Evolutionary conservation across 148 eudicot species (phyloP), one percentile per base, ranked within the genome.

Genomic region (Bassia scoparia): DNA sequence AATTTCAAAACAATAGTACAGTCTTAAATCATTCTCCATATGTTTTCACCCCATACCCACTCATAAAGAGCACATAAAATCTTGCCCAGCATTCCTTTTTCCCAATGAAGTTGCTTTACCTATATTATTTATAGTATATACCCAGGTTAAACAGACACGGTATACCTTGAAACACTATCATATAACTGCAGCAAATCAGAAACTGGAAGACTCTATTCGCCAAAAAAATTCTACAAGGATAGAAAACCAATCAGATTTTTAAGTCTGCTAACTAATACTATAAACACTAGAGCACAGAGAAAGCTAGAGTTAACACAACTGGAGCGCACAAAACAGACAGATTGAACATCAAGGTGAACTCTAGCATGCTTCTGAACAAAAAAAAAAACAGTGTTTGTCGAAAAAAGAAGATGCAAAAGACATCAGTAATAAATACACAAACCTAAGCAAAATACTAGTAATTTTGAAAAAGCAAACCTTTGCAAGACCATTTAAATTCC

Each of bases 401-500:
- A 3, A 23, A 64, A 26, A n/a, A 3, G 23, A 41, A 29, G 48
- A 37, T 33, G 62, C 48, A 54, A 29, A 31, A 14, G 53, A 11
- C 60, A 33, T 41, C 44, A 1, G 8, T 24, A 64, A 73, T 44
- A 33, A 50, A 34, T n/a, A 48, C 9, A 29, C 33, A 4, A 46
- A 50, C 53, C 43, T n/a, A 41, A n/a, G 58, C 44, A 31, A 37
- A 27, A 41, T 21, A 24, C 14, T 4, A 69, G 21, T 7, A 2
- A 62, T 24, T 26, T 9, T 17, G 56, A 61, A 52, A n/a, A 70
- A 60, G 61, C 74, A 58, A 88, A 95, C 99, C 99, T 91, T 91
- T 88, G 92, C 81, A 95, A 69, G 56, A 95, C 99, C 92, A 95
- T 89, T 88, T 95, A 73, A 95, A 95, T 81, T 95, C 99, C 26